Evolutionary conservation across 805 yeast genomes (phyloP), one percentile per base, ranked within the genome.

Genomic region (Suhomyces sp.): DNA sequence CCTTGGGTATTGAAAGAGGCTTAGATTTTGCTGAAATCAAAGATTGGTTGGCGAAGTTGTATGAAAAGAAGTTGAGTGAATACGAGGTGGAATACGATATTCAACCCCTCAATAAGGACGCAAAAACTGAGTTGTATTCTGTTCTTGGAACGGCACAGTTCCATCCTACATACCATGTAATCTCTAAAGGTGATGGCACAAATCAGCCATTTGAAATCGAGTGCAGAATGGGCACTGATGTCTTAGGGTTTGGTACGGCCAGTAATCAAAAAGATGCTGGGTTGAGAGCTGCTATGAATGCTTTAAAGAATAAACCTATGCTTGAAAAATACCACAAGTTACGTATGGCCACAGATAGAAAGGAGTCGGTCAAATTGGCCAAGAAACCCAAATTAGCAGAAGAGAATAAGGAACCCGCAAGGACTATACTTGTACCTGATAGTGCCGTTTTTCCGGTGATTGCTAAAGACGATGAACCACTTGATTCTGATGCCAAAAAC

Each of bases 241-340:
- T 82, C 3, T 62, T 93, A 23, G 97, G 96, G 0, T 69, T 67
- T 3, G 98, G 97, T 4, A 72, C 69, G 6, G 98, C 89, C 2
- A 76, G 80, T 23, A 86, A 82, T 56, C 73, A 77, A 3, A 88
- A 87, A 65, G 86, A 83, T 27, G 98, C 97, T 0, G 94, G 97
- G 0, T 68, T 82, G 22, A 74, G 86, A 51, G 97, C 97, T 0
- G 99, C 99, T 0, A 86, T 86, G 85, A 73, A 76, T 49, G 97
- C 93, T 0, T 71, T 93, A 46, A 69, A 72, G 9, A 83, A 89
- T 56, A 80, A 79, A 44, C 73, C 72, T 0, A 53, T 82, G 29
- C 73, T 90, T 46, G 92, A 87, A 55, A 85, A 85, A 60, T 89
- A 81, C 64, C 82, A 83, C 12, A 74, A 76, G 41, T 54, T 77